A percentile compares a stretch with the other conserved stretches of the same genome.
Conservation (phyloP, 208 protist genomes). For the Wallacemonas sp. region DNA sequence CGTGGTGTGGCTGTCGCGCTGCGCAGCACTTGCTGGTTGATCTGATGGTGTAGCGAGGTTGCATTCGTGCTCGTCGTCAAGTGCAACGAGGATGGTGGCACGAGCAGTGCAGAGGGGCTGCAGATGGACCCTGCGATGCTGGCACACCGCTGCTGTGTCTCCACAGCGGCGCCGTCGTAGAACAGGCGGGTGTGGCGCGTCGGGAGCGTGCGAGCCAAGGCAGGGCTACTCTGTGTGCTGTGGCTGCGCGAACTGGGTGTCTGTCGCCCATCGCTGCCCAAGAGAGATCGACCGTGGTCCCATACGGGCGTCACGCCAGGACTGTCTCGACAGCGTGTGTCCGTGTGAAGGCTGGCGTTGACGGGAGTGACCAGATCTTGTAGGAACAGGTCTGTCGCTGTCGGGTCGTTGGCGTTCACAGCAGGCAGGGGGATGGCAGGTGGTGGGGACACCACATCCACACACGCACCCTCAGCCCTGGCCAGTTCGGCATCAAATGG, state of each 20-base stretch:
- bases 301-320: not conserved
- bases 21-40: slow-evolving; percentile 13
- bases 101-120: slow-evolving; percentile 3
- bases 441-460: not conserved
- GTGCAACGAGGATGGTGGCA: not conserved
- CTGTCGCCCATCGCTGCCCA: too few species aligned
- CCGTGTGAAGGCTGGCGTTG: not conserved
- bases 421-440: too few species aligned
- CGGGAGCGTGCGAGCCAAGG: slow-evolving; percentile 8
- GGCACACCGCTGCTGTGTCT: not conserved
- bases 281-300: too few species aligned
- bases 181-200: slow-evolving; percentile 3
- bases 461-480: too few species aligned
- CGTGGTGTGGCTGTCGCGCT: slow-evolving; percentile 1
- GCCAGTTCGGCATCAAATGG: too few species aligned
- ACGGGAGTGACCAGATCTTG: not conserved
- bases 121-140: not conserved
- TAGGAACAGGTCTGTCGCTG: not conserved
- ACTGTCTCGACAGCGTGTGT: not conserved
- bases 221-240: slow-evolving; percentile 1
- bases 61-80: slow-evolving; percentile 9
- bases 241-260: not conserved
- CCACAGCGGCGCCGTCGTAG: not conserved
- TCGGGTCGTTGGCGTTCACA: too few species aligned
- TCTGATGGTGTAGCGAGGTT: slow-evolving; percentile 13